A percentile compares a stretch with the other conserved stretches of the same genome.
These are phyloP conservation scores for Globisporangium lucens DNA, from an alignment of 352 stramenopile genomes.

Conservation along the genomic window DNA sequence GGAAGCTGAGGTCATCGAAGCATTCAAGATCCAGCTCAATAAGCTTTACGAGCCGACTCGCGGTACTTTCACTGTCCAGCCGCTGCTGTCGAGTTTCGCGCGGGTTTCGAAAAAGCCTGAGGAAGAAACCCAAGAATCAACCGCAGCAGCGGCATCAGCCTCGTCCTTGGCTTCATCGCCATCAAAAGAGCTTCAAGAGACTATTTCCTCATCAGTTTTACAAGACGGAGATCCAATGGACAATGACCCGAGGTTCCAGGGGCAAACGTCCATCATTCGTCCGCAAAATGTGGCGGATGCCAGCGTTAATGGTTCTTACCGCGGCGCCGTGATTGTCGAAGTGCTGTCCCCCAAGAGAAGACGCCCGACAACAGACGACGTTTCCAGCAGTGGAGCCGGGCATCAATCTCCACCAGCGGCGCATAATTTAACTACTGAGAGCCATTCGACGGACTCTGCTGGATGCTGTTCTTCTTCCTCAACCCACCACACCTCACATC, in stretches of 20 bases:
- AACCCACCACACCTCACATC: neutral
- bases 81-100: conserved; percentile 45
- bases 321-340: conserved; percentile 9
- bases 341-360: conserved; percentile 9
- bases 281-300: neutral
- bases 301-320: neutral
- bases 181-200: neutral
- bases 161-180: neutral
- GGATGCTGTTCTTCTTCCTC: conserved; percentile 2
- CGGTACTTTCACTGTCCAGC: conserved; percentile 60
- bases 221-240: neutral
- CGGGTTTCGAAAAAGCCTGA: conserved; percentile 8
- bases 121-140: neutral
- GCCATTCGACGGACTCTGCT: neutral
- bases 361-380: neutral
- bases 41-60: conserved; percentile 63
- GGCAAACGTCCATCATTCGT: conserved; percentile 4
- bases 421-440: neutral
- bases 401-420: neutral
- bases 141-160: neutral
- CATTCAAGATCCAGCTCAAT: conserved; percentile 52
- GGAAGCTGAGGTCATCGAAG: conserved; percentile 57
- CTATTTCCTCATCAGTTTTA: neutral
- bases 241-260: neutral
- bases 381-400: neutral